Percentiles rank a stretch among this genome's conserved stretches.
Evolutionary conservation across 179 eudicot species (phyloP).

Genomic region (Gypsophila paniculata): DNA sequence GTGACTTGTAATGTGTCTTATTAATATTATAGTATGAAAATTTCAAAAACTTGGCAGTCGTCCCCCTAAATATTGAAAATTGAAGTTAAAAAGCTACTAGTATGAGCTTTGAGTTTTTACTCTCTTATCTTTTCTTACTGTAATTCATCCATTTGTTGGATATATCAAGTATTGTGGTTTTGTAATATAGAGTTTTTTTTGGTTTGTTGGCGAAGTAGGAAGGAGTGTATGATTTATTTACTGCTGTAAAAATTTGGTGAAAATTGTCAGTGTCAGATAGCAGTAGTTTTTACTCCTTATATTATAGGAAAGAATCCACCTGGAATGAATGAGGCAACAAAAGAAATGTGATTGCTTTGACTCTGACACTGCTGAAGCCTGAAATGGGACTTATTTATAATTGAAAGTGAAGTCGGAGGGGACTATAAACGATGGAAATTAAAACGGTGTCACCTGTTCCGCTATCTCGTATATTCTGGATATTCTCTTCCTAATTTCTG

Average conservation of each 20-base stretch:
- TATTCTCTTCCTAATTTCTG: too few species aligned
- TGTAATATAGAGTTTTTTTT: conserved; percentile 7
- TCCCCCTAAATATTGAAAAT: too few species aligned
- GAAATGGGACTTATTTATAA: not conserved
- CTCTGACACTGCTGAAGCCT: not conserved
- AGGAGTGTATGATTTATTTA: not conserved
- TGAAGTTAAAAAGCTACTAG: not conserved
- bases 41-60: conserved; percentile 6
- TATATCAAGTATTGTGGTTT: not conserved
- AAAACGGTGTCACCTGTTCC: too few species aligned
- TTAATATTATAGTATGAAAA: not conserved
- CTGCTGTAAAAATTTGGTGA: not conserved
- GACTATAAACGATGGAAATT: too few species aligned
- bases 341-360: not conserved
- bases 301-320: not conserved
- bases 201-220: too few species aligned
- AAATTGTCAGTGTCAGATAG: not conserved
- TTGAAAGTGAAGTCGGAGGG: not conserved
- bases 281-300: too few species aligned
- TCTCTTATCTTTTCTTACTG: not conserved
- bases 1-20: not conserved
- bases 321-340: not conserved
- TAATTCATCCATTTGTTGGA: not conserved
- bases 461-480: too few species aligned
- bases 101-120: conserved; percentile 3